Evolutionary conservation across 768 basidiomycete genomes (phyloP), one percentile per base, ranked within the genome.

Genomic region (Tulasnella sp.): DNA sequence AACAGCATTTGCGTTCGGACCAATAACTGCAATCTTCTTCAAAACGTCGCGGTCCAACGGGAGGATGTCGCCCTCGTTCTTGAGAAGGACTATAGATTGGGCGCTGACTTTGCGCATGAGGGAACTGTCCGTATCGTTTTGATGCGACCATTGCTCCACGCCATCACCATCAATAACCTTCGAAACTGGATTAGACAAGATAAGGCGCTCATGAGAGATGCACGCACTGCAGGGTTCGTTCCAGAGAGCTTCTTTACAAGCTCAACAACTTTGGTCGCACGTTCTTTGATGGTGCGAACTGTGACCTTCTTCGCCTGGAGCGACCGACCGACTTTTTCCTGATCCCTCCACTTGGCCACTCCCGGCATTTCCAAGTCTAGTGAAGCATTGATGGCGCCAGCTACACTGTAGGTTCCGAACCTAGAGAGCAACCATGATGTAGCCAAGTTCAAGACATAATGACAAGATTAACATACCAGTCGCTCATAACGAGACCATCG

Each of bases 281-380:
- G 81, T 34, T 79, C 83, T 69, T 85, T 83, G 76, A 85, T 80
- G 2, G 81, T 73, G 0, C 83, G 44, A 8, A 80, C 78, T 41
- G 83, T 75, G 76, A 84, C 81, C 84, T 94, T 94, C 83, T 91
- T 88, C 7, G 88, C 76, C 14, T 72, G 42, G 34, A 80, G 37
- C 24, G 76, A 77, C 9, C 83, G 54, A 28, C 78, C 75, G 41
- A 81, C 77, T 24, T 75, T 40, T 28, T 82, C 58, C 42, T 80
- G 81, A 16, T 81, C 82, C 60, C 84, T 80, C 82, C 83, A 83
- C 54, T 80, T 80, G 14, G 79, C 79, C 84, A 64, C 87, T 0
- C 88, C 88, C 86, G 90, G 90, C 90, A 91, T 92, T 83, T 93
- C 92, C 31, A 92, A 85, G 82, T 92, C 91, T 22, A 92, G 84